A percentile compares a stretch with the other conserved stretches of the same genome.
These are phyloP conservation scores for Acrocalymma vagum DNA, from an alignment of 2,329 filamentous ascomycete genomes.

Conservation along the genomic window DNA sequence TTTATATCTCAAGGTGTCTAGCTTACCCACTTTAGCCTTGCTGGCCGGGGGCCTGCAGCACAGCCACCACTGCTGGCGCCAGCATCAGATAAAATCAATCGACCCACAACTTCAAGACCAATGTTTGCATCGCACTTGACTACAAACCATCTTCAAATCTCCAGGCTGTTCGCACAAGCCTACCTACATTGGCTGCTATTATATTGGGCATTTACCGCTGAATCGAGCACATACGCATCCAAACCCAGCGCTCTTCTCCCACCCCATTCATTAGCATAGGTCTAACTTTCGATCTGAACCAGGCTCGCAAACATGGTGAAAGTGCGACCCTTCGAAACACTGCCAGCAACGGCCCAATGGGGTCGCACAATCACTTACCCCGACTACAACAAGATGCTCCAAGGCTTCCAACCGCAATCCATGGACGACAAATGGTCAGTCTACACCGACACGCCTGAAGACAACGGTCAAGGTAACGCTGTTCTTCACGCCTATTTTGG, in stretches of 20 bases:
- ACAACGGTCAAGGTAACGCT: constrained; percentile 1
- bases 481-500: constrained; percentile 3
- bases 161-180: constrained; percentile 6
- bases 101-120: no score
- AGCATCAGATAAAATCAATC: no score
- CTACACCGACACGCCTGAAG: constrained; percentile 1
- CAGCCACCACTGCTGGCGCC: no score
- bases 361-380: constrained; percentile 2
- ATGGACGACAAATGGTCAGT: constrained; percentile 4
- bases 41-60: no score
- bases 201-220: no score
- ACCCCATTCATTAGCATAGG: background rate
- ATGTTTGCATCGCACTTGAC: constrained; percentile 1
- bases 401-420: background rate
- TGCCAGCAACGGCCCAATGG: constrained; percentile 6
- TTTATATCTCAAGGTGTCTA: no score
- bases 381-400: constrained; percentile 8
- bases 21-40: no score
- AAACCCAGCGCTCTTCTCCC: no score
- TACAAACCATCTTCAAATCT: constrained; percentile 6
- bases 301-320: constrained; percentile 2
- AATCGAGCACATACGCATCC: no score
- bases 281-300: constrained; percentile 1
- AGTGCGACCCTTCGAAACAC: constrained; percentile 5
- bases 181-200: constrained; percentile 3